Conservation (phyloP, 2,329 filamentous ascomycete genomes). For the Lasiodiplodia theobromae region DNA sequence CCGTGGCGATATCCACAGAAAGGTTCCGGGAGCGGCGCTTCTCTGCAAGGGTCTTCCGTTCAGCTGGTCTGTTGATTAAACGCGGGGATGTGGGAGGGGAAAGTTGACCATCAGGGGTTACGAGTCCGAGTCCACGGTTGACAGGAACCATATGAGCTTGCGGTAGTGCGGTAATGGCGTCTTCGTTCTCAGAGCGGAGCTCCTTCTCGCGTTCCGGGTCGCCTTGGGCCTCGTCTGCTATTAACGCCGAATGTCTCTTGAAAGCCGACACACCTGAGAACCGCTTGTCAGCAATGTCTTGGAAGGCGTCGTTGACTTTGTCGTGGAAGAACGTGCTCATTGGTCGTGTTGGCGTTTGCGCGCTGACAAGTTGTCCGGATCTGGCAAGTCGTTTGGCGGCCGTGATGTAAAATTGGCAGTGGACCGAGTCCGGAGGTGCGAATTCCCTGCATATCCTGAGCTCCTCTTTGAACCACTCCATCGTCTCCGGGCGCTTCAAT, state of each 20-base stretch:
- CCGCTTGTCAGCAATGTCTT: slow-evolving; percentile 80
- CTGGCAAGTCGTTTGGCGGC: slow-evolving; percentile 67
- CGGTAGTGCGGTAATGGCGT: slow-evolving; percentile 82
- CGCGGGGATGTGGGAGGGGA: slow-evolving; percentile 40
- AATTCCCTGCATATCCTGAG: slow-evolving; percentile 88
- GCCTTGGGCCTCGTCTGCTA: slow-evolving; percentile 80
- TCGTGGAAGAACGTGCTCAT: slow-evolving; percentile 82
- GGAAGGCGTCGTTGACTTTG: slow-evolving; percentile 85
- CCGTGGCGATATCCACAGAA: slow-evolving; percentile 52
- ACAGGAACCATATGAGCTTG: slow-evolving; percentile 53
- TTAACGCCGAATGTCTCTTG: slow-evolving; percentile 78
- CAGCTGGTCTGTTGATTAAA: slow-evolving; percentile 32
- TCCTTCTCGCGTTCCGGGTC: slow-evolving; percentile 81
- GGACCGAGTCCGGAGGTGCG: slow-evolving; percentile 85
- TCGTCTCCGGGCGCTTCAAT: slow-evolving; percentile 85
- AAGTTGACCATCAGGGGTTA: neutral
- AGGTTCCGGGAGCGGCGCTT: slow-evolving; percentile 52
- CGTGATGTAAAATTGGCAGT: slow-evolving; percentile 95
- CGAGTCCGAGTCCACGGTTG: slow-evolving; percentile 26
- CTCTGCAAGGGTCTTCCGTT: slow-evolving; percentile 40
- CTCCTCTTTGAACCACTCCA: slow-evolving; percentile 98
- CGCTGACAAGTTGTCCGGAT: slow-evolving; percentile 61
- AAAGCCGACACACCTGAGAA: slow-evolving; percentile 49
- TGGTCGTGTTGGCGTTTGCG: slow-evolving; percentile 59
- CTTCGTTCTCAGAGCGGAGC: slow-evolving; percentile 81